These are phyloP conservation scores for Exophiala sp. DNA, from an alignment of 2,329 filamentous ascomycete species.

Conservation along the genomic window DNA sequence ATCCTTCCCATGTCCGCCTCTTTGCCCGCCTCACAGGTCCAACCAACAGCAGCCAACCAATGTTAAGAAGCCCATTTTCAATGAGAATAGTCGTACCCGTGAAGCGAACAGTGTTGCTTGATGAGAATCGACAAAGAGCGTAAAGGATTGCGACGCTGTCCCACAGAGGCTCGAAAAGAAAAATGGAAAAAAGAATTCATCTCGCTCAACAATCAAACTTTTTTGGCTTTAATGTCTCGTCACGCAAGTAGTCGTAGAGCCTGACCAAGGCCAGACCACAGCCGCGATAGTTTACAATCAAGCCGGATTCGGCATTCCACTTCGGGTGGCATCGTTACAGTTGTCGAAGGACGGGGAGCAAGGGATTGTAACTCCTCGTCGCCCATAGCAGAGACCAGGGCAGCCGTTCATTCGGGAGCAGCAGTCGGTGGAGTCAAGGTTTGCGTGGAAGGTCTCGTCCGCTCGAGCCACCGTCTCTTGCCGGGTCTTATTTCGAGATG, in stretches of 20 bases:
- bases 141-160: background rate
- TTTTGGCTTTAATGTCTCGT: background rate
- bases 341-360: background rate
- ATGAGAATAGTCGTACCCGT: background rate
- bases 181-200: background rate
- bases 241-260: conserved; percentile 1
- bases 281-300: conserved; percentile 15
- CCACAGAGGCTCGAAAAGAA: background rate
- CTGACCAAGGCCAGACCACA: background rate
- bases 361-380: background rate
- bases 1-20: too few relatives aligned
- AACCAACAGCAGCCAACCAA: background rate
- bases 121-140: background rate
- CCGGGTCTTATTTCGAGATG: conserved; percentile 87
- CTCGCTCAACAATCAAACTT: background rate
- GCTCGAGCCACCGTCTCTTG: conserved; percentile 68
- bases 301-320: conserved; percentile 9
- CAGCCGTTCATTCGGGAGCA: conserved; percentile 11
- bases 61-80: background rate
- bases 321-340: conserved; percentile 4
- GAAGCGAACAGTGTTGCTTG: background rate
- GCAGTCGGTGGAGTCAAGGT: conserved; percentile 17
- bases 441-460: conserved; percentile 35
- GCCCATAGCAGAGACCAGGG: background rate
- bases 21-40: too few relatives aligned